phyloP scores from a whole-genome alignment of 2,329 filamentous ascomycete genomes.

The Aspergillus phoenicis region DNA sequence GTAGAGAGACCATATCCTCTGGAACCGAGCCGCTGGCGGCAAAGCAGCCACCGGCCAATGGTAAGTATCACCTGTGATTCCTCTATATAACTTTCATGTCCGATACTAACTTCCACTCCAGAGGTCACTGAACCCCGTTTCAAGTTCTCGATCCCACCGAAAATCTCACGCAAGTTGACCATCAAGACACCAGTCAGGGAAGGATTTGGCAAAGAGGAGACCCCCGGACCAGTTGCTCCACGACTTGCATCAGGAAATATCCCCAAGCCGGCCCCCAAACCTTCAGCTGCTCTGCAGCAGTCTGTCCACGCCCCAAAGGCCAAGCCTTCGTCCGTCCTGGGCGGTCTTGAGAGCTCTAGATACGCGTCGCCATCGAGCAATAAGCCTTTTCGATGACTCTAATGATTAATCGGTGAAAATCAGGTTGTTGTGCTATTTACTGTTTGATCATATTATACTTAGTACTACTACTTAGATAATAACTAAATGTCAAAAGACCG shows the following conservation, averaged over 20 bases:
- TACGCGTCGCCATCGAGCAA: slow-evolving; percentile 9
- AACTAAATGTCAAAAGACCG: background rate
- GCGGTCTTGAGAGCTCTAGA: slow-evolving; percentile 16
- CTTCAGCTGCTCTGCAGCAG: slow-evolving; percentile 11
- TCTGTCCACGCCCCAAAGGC: slow-evolving; percentile 21
- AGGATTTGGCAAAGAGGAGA: background rate
- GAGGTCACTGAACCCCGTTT: background rate
- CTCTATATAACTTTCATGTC: background rate
- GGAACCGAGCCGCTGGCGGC: background rate
- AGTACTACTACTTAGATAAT: background rate
- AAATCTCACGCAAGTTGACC: background rate
- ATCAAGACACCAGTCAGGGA: background rate
- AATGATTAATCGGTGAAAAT: background rate
- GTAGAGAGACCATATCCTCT: background rate
- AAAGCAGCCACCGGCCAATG: background rate
- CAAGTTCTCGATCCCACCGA: background rate
- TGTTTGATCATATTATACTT: background rate
- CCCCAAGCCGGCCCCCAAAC: background rate
- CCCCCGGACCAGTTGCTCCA: too few relatives aligned
- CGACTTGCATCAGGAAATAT: background rate
- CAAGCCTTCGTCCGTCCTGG: background rate
- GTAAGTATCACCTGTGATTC: background rate
- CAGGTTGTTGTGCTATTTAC: background rate
- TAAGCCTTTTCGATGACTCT: slow-evolving; percentile 3
- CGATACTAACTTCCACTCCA: background rate